Percentiles rank a stretch among this genome's conserved stretches.
Evolutionary conservation across 257 asterid species (phyloP).

Genomic region (Rehmannia glutinosa): DNA sequence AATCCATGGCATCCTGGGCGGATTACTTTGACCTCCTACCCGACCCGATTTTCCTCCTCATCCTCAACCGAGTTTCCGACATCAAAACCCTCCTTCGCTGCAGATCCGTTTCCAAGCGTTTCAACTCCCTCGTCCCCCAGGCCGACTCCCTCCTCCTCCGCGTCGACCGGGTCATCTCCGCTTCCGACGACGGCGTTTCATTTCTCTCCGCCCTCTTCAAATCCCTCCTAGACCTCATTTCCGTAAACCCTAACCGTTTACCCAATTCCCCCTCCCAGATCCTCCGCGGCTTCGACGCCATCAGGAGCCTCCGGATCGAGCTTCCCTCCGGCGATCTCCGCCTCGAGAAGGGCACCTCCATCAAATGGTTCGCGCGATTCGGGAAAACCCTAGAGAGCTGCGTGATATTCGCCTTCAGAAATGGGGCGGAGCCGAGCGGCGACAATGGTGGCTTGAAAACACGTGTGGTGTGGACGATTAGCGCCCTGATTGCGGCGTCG

Average conservation of each 20-base stretch:
- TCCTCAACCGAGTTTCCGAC: slow-evolving; percentile 53
- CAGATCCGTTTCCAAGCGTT: slow-evolving; percentile 47
- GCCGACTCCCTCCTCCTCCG: slow-evolving; percentile 59
- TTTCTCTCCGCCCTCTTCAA: slow-evolving; percentile 34
- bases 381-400: slow-evolving; percentile 50
- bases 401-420: slow-evolving; percentile 49
- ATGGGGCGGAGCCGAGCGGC: slow-evolving; percentile 21
- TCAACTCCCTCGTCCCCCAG: slow-evolving; percentile 55
- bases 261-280: no score
- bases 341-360: slow-evolving; percentile 41
- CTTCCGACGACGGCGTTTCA: slow-evolving; percentile 32
- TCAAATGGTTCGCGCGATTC: slow-evolving; percentile 54
- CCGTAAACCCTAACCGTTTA: no score
- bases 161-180: slow-evolving; percentile 60
- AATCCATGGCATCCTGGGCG: slow-evolving; percentile 25
- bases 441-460: slow-evolving; percentile 33
- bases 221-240: no score
- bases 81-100: slow-evolving; percentile 56
- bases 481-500: slow-evolving; percentile 62
- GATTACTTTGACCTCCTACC: slow-evolving; percentile 46
- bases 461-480: slow-evolving; percentile 70
- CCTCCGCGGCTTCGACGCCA: no score
- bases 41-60: slow-evolving; percentile 56
- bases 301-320: slow-evolving; percentile 43
- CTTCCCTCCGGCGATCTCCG: slow-evolving; percentile 55